phyloP scores from a whole-genome alignment of 176 grass and related monocot species.

The Carex parvula region DNA sequence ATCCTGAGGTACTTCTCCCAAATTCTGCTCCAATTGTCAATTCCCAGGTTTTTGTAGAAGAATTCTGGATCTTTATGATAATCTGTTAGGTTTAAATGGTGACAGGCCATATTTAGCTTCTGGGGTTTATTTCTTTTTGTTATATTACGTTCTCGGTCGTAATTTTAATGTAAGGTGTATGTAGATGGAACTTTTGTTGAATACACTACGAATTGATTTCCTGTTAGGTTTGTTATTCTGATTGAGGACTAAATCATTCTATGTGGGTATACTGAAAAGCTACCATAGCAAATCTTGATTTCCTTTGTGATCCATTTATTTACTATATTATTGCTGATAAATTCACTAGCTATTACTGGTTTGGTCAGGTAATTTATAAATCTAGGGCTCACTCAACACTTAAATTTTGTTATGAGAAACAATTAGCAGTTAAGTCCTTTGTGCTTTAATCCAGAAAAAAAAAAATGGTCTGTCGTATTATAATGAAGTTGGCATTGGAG shows the following conservation, averaged over 20 bases:
- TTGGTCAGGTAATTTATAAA: not conserved
- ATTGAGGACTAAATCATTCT: not conserved
- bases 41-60: not conserved
- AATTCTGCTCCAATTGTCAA: not conserved
- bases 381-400: not conserved
- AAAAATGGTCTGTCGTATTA: not conserved
- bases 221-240: not conserved
- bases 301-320: not conserved
- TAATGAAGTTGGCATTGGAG: not conserved
- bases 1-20: not conserved
- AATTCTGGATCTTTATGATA: not conserved
- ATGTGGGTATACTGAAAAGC: not conserved
- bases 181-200: constrained; percentile 1
- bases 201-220: not conserved
- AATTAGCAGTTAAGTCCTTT: not conserved
- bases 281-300: not conserved
- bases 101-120: not conserved
- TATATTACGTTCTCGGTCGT: not conserved
- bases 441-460: not conserved
- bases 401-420: constrained; percentile 1
- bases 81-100: not conserved
- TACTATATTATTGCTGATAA: not conserved
- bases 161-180: not conserved
- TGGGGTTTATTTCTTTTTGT: not conserved
- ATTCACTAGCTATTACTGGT: no score